These are phyloP conservation scores for Alloteropsis angusta DNA, from an alignment of 202 grass and related monocot genomes.

Conservation along the genomic window DNA sequence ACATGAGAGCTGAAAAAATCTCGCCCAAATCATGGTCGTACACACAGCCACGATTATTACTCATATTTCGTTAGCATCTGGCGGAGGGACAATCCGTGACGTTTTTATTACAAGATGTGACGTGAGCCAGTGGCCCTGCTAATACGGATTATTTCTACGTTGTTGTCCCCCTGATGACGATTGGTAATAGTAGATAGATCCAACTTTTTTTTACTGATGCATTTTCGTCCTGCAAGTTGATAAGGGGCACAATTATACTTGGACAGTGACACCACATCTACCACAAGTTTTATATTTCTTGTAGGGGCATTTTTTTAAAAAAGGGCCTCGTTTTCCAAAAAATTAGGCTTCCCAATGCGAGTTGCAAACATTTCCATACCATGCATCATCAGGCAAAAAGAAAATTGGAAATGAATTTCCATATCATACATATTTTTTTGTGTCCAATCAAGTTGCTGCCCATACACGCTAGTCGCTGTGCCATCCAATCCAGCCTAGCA, in stretches of 20 bases:
- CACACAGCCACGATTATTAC: not conserved
- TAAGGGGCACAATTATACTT: not conserved
- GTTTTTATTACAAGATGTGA: conserved; percentile 15
- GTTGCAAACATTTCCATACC: not conserved
- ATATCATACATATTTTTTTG: not conserved
- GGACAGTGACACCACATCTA: conserved; percentile 13
- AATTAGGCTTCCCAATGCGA: not conserved
- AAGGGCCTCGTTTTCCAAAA: no score
- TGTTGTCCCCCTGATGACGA: not conserved
- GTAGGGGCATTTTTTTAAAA: no score
- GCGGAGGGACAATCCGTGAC: not conserved
- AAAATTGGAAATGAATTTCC: not conserved
- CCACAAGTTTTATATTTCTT: not conserved
- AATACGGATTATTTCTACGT: not conserved
- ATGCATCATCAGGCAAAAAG: not conserved
- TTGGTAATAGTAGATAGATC: not conserved
- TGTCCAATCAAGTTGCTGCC: not conserved
- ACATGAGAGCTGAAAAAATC: not conserved
- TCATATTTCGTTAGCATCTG: not conserved
- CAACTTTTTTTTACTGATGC: not conserved
- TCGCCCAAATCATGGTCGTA: not conserved
- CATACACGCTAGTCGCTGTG: not conserved
- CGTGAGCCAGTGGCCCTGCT: conserved; percentile 4
- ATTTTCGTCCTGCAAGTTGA: not conserved
- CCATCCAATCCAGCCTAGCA: not conserved